Evolutionary conservation across 345 rosid genomes (phyloP).

Genomic region (Geranium rotundifolium): DNA sequence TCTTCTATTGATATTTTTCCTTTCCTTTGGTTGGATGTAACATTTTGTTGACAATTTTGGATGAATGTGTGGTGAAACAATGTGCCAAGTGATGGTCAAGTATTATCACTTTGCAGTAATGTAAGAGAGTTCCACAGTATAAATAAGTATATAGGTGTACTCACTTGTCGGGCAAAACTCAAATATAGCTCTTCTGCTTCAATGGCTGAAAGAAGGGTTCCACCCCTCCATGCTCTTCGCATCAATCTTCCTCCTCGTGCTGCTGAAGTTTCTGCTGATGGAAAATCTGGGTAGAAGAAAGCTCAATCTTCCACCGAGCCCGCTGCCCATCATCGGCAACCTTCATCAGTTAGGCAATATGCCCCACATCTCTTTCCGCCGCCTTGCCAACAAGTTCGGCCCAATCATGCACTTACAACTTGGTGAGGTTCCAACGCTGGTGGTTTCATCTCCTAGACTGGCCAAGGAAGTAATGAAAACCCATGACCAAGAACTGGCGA

Average conservation of each 20-base stretch:
- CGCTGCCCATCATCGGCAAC: slow-evolving; percentile 42
- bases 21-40: too few species aligned
- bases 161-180: too few species aligned
- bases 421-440: slow-evolving; percentile 34
- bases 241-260: slow-evolving; percentile 11
- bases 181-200: not conserved
- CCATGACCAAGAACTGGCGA: slow-evolving; percentile 32
- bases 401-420: slow-evolving; percentile 31
- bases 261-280: too few species aligned
- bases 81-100: too few species aligned
- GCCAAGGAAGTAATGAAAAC: slow-evolving; percentile 30
- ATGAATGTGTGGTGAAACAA: too few species aligned
- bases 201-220: too few species aligned
- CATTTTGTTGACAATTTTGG: too few species aligned
- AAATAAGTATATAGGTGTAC: too few species aligned
- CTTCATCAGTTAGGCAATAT: slow-evolving; percentile 29
- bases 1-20: too few species aligned
- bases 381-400: slow-evolving; percentile 22
- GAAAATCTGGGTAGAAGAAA: slow-evolving; percentile 10
- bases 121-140: too few species aligned
- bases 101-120: too few species aligned
- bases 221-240: slow-evolving; percentile 10
- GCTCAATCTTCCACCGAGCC: slow-evolving; percentile 36
- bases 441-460: too few species aligned
- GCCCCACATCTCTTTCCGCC: slow-evolving; percentile 28